Evolutionary conservation across 2,329 filamentous ascomycete species (phyloP), one percentile per base, ranked within the genome.

Genomic region (Pyrenophora seminiperda): DNA sequence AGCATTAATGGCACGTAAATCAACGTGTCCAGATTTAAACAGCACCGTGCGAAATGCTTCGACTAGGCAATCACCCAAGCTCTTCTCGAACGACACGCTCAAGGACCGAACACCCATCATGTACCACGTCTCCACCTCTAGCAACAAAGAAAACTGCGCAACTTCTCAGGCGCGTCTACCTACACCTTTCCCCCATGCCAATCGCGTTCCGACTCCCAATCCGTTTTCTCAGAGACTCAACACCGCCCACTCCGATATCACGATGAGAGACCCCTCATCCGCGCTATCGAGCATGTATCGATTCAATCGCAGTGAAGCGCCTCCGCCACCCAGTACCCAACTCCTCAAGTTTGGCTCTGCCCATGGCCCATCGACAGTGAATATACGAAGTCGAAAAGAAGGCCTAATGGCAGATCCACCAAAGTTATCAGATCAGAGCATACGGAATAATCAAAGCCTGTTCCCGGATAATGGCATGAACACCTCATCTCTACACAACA

Each of bases 311-410:
- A 47, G 37, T 20, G 41, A 41, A 33, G 41, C 31, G 32, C 33
- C 48, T 31, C 22, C 46, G 24, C 32, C 43, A 13, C 20, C 37
- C 18, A 27, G 24, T 27, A 14, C 30, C 3, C 24, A 56, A 2
- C 14, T 40, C 3, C 44, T 43, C 6, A 68, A 59, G 20, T 31
- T 50, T 32, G 60, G 56, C 37, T 62, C 64, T 4, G 55, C 50
- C 9, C 57, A 62, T 7, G 43, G 40, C 10, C 59, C 63, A 1
- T 57, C 51, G 2, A 50, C 47, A 5, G 18, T 22, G 1, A 58
- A 50, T 7, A 27, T 66, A 3, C 67, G 59, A 46, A 64, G 62
- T 19, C 60, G 62, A 22, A 72, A 71, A 36, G 67, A 71, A 45
- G 63, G 58, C 7, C 18, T 58, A n/a, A 33, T 47, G 3, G 37